Base-by-base conservation (phyloP, 2,329 filamentous ascomycete species). In the Albifimbria verrucaria region DNA sequence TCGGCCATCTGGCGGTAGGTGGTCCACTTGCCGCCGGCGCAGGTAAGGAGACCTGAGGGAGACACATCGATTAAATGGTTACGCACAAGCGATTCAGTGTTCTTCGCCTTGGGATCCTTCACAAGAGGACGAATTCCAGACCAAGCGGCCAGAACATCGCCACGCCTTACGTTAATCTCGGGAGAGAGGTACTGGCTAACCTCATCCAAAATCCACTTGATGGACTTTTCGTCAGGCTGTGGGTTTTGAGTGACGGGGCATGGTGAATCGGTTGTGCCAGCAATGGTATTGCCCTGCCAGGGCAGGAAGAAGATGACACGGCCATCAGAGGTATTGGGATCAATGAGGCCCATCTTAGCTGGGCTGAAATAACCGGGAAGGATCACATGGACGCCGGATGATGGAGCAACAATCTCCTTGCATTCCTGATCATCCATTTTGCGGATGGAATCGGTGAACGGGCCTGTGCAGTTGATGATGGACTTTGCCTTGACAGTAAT, bases 1-100 rank as follows among this genome's bases (percentile, higher is more conserved):
- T 96, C 90, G 21, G 90, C 89, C 91, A 96, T 95, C 71, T 95
- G 89, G 52, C 91, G 87, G 73, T 95, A 95, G 1, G 91, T 95
- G 3, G 91, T 95, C 91, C 91, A 95, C 73, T 96, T 95, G 47
- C 91, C 91, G 61, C 91, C 91, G 24, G 90, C 90, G 65, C 90
- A 92, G 28, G 91, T 96, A 59, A 96, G 74, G 20, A 95, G 80
- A 11, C 91, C 91, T 7, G 89, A 90, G 2, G 81, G 71, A n/a
- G 90, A 93, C 48, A 90, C 80, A 55, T 90, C 87, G 60, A 95
- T 83, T 43, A 96, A 78, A 68, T 95, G 91, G 69, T 92, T 95
- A 52, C 91, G 88, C 49, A 95, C 91, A 18, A 96, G 83, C 23
- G 90, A 92, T 71, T 95, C 87, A 1, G 91, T 94, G 68, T 91